Evolutionary conservation across 306 rosid genomes (phyloP).

Genomic region (Biancaea sappan): DNA sequence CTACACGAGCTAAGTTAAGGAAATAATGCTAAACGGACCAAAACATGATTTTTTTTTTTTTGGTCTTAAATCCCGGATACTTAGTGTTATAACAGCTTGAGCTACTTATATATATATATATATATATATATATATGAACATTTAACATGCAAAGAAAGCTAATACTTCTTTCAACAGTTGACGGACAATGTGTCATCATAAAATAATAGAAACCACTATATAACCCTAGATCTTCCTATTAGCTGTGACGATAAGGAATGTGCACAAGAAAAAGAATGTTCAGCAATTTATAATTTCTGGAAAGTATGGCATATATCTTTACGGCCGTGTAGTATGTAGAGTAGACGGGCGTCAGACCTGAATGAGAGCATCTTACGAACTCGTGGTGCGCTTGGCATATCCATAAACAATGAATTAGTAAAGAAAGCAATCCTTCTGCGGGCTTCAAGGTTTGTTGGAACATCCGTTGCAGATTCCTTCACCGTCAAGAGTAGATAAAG

Average conservation of each 20-base stretch:
- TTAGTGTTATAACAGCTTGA: no score
- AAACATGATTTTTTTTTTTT: no score
- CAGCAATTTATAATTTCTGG: slow-evolving; percentile 25
- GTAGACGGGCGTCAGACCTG: slow-evolving; percentile 55
- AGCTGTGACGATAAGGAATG: slow-evolving; percentile 6
- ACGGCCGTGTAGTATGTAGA: slow-evolving; percentile 20
- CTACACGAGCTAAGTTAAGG: no score
- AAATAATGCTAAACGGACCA: no score
- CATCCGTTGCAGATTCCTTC: slow-evolving; percentile 84
- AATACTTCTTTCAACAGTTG: slow-evolving; percentile 15
- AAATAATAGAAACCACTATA: slow-evolving; percentile 14
- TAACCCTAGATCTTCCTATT: slow-evolving; percentile 14
- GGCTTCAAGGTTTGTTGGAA: slow-evolving; percentile 91
- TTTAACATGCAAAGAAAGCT: background rate
- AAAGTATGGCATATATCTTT: slow-evolving; percentile 30
- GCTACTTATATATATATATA: background rate
- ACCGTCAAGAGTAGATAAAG: slow-evolving; percentile 85
- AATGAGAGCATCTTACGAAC: slow-evolving; percentile 95
- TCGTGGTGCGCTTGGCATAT: slow-evolving; percentile 92
- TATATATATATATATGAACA: background rate
- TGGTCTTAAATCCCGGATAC: no score
- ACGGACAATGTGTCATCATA: slow-evolving; percentile 15
- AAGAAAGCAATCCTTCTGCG: slow-evolving; percentile 92
- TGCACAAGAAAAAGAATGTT: slow-evolving; percentile 31
- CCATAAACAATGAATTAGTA: slow-evolving; percentile 93